Evolutionary conservation across 2,329 filamentous ascomycete species (phyloP).

Genomic region (Alternaria hordeiaustralica): DNA sequence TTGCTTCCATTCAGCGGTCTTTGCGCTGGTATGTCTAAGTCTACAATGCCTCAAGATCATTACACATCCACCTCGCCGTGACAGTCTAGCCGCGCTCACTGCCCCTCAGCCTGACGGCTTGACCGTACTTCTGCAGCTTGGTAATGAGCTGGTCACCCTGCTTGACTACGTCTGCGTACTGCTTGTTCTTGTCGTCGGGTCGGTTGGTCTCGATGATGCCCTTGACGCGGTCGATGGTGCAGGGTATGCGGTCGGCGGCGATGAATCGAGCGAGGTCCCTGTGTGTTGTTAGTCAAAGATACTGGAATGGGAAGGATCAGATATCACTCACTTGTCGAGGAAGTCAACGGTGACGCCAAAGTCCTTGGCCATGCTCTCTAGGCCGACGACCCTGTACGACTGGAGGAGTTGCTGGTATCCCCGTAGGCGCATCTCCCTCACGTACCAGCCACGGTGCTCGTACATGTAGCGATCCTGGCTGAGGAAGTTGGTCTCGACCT

Average conservation of each 20-base stretch:
- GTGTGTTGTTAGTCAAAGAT: conserved; percentile 17
- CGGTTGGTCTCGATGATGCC: conserved; percentile 98
- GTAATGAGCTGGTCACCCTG: conserved; percentile 98
- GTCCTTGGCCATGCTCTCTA: conserved; percentile 95
- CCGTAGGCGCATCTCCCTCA: conserved; percentile 95
- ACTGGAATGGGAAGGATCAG: background rate
- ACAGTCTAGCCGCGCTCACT: conserved; percentile 79
- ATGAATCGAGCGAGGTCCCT: conserved; percentile 98
- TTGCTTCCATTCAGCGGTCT: conserved; percentile 19
- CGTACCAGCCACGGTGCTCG: conserved; percentile 96
- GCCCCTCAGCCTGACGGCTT: conserved; percentile 90
- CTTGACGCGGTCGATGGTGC: conserved; percentile 96
- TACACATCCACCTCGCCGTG: conserved; percentile 19
- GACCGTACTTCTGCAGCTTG: conserved; percentile 98
- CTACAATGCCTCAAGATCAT: conserved; percentile 29
- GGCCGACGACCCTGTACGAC: conserved; percentile 95
- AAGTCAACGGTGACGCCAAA: conserved; percentile 98
- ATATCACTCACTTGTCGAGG: conserved; percentile 77
- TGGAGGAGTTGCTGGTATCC: conserved; percentile 97
- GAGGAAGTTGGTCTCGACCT: conserved; percentile 92
- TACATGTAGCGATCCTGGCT: conserved; percentile 93
- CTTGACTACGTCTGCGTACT: conserved; percentile 97
- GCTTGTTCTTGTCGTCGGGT: conserved; percentile 99
- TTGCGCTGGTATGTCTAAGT: conserved; percentile 28
- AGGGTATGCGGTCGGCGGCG: conserved; percentile 89